Base-by-base conservation (phyloP, 495 filamentous ascomycete species). In the Cercophora scortea region DNA sequence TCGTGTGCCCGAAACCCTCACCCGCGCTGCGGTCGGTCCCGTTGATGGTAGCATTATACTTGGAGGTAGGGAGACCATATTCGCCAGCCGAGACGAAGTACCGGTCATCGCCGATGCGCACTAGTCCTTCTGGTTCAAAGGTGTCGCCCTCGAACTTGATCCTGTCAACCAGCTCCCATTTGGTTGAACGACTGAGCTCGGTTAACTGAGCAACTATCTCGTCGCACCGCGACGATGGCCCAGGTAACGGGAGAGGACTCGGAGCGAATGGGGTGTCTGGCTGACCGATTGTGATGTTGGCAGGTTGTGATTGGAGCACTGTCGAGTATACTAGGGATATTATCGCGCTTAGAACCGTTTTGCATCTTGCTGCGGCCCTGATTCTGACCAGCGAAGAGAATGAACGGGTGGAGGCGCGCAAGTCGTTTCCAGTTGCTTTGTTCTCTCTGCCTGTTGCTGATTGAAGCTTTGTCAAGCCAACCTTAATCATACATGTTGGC, bases 121-220 rank as follows among this genome's bases (percentile, higher is more conserved):
- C 57, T 13, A 72, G 62, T 3, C 70, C 63, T 45, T 73, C 69
- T 8, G 65, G 67, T 54, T 71, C 65, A 38, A 60, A 69, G 6
- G 65, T 68, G 44, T 72, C 60, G 17, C 65, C 69, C 42, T 71
- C 55, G n/a, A 72, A 61, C 10, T 42, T 42, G 48, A 64, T 51
- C 42, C 63, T 66, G 4, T 61, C 61, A 8, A 73, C 54, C 9
- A 71, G 51, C 4, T 52, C 61, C 67, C 65, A 71, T 17, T 18
- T 41, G 0, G 67, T 67, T 8, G 61, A 61, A 15, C 63, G 63
- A 45, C 50, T 52, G 7, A 72, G 57, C 7, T 50, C 53, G 6
- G 52, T 17, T 32, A 71, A 67, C 17, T 60, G 57, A 19, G 58
- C 33, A 8, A 70, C 61, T 33, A 72, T 72, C 11, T 53, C 47